A percentile compares a stretch with the other conserved stretches of the same genome.
Conservation (phyloP, 225 moss, liverwort and hornwort genomes). For the Pleurozium schreberi region DNA sequence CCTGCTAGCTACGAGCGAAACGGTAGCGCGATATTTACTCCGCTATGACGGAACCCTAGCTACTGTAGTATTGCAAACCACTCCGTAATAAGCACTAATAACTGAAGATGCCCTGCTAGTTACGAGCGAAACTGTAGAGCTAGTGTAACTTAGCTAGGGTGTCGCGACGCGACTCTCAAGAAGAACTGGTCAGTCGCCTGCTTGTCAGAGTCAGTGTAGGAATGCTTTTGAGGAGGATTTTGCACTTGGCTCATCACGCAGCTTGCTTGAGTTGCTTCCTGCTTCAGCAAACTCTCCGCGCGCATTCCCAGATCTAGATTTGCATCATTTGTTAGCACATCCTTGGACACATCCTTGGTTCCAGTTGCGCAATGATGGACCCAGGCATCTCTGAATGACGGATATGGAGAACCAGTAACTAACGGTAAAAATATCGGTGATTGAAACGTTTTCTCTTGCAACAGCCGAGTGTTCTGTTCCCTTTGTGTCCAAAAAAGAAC, state of each 20-base stretch:
- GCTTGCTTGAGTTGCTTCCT: neutral
- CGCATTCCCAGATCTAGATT: neutral
- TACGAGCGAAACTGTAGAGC: neutral
- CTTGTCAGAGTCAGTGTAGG: neutral
- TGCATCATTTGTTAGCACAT: neutral
- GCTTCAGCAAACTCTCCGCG: neutral
- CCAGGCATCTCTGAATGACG: neutral
- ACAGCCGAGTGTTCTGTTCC: too few relatives aligned
- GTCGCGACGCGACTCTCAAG: neutral
- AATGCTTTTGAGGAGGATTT: slow-evolving; percentile 2
- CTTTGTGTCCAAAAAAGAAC: too few relatives aligned
- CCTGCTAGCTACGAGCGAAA: too few relatives aligned
- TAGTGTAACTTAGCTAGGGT: too few relatives aligned
- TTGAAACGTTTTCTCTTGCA: neutral
- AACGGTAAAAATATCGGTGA: neutral
- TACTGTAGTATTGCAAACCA: neutral
- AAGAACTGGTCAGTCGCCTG: neutral
- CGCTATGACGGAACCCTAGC: too few relatives aligned
- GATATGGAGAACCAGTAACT: neutral
- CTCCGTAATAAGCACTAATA: neutral
- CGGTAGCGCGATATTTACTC: too few relatives aligned
- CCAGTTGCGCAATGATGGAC: neutral
- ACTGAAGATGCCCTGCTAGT: neutral
- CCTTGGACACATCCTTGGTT: neutral
- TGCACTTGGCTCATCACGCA: neutral